These are phyloP conservation scores for Neopestalotiopsis rosae DNA, from an alignment of 2,329 filamentous ascomycete species.

Conservation along the genomic window DNA sequence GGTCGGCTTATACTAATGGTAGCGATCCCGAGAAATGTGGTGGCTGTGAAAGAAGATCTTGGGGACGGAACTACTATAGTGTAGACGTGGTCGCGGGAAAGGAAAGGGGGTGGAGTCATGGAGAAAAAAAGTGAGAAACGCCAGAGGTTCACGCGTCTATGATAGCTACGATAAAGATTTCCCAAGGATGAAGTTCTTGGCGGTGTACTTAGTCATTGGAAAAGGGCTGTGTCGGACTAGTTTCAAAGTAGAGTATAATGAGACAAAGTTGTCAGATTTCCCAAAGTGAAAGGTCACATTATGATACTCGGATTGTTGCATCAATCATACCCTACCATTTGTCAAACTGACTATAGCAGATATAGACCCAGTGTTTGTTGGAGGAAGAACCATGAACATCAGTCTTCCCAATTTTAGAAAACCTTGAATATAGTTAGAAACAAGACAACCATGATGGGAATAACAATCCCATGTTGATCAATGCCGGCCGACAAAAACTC, in stretches of 20 bases:
- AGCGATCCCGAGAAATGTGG: background rate
- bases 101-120: background rate
- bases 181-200: background rate
- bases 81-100: background rate
- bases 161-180: background rate
- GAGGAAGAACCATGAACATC: background rate
- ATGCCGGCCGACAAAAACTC: background rate
- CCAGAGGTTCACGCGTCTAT: too few relatives aligned
- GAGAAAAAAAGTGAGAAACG: too few relatives aligned
- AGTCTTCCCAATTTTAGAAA: background rate
- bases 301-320: background rate
- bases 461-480: background rate
- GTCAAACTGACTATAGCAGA: background rate
- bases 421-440: background rate
- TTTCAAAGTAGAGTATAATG: background rate
- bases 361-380: background rate
- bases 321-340: background rate
- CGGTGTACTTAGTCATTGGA: background rate
- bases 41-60: background rate
- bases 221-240: background rate
- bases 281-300: background rate
- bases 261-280: background rate
- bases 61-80: background rate
- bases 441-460: background rate
- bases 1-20: background rate